A percentile compares a stretch with the other conserved stretches of the same genome.
phyloP scores from a whole-genome alignment of 2,329 filamentous ascomycete species.

The Xylaria sp. region DNA sequence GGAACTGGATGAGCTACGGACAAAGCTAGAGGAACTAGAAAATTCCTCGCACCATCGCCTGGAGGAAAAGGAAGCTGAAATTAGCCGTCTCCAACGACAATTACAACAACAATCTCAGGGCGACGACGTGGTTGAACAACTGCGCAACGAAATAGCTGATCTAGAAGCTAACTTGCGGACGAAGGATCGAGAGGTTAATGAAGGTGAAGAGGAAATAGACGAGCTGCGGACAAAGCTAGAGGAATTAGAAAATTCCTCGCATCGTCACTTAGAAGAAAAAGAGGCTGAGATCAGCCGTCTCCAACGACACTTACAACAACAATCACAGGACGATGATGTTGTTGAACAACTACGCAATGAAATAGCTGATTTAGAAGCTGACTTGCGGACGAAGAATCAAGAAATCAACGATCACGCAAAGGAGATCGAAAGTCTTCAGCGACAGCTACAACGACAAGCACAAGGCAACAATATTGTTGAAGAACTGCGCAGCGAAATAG shows the following conservation, averaged over 20 bases:
- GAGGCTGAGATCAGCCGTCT: background rate
- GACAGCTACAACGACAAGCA: background rate
- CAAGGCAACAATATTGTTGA: background rate
- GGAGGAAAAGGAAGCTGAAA: slow-evolving; percentile 2
- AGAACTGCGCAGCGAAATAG: slow-evolving; percentile 68
- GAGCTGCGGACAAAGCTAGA: slow-evolving; percentile 60
- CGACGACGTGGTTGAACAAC: slow-evolving; percentile 63
- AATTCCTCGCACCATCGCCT: background rate
- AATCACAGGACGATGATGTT: slow-evolving; percentile 53
- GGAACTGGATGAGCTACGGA: slow-evolving; percentile 63
- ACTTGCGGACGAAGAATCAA: slow-evolving; percentile 48
- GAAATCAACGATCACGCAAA: background rate
- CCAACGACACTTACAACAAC: background rate
- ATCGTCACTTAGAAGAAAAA: background rate
- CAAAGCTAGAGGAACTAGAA: slow-evolving; percentile 52
- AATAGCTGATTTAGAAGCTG: slow-evolving; percentile 54
- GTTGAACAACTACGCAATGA: slow-evolving; percentile 61
- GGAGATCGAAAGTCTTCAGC: background rate
- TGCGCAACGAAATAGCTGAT: slow-evolving; percentile 53
- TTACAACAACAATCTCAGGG: background rate
- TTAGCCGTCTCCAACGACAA: background rate
- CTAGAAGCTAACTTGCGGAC: slow-evolving; percentile 60
- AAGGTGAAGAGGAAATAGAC: slow-evolving; percentile 62
- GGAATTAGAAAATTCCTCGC: slow-evolving; percentile 45
- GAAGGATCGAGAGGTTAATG: slow-evolving; percentile 54